Evolutionary conservation across 1,284 basidiomycete genomes (phyloP), one percentile per base, ranked within the genome.

Genomic region (Ceratobasidium sp.): DNA sequence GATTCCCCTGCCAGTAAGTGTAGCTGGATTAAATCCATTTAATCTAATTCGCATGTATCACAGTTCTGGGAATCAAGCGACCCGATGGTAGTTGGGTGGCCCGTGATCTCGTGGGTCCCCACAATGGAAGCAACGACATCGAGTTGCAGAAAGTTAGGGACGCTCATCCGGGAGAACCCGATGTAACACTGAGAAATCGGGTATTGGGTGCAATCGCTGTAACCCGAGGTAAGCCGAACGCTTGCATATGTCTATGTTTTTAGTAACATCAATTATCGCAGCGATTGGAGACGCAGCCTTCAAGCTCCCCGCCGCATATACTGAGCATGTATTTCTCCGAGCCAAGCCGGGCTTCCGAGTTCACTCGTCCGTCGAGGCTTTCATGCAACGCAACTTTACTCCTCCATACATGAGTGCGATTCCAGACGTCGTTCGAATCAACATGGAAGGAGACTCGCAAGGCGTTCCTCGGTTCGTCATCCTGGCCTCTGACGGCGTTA

Each of bases 161-260:
- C n/a, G 84, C 86, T 69, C 89, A 91, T 75, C 87, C 88, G 22
- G 82, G 81, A 42, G 89, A 90, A 76, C 78, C 83, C 2, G 86
- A 87, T 68, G 86, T 84, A 71, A 82, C 90, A 31, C 73, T 85
- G 25, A 84, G 88, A 72, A 79, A 79, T 68, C 82, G 88, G 42
- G 87, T 90, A 35, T 83, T 90, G 55, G 88, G 88, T 55, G 87
- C 86, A 38, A 83, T 90, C 31, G 88, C 89, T 2, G 87, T 88
- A 47, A 87, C 87, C 73, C 82, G 89, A 77, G 87, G 88, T 89
- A 73, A 72, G 86, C 35, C 12, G 10, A 8, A 15, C 10, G 10
- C 2, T 43, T 13, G 69, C 64, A 3, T 50, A 57, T 68, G 64
- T 73, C 42, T 47, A 55, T 69, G 72, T 27, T 58, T 64, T 49